phyloP scores from a whole-genome alignment of 164 flowering plant genomes.

The Hamamelis virginiana region DNA sequence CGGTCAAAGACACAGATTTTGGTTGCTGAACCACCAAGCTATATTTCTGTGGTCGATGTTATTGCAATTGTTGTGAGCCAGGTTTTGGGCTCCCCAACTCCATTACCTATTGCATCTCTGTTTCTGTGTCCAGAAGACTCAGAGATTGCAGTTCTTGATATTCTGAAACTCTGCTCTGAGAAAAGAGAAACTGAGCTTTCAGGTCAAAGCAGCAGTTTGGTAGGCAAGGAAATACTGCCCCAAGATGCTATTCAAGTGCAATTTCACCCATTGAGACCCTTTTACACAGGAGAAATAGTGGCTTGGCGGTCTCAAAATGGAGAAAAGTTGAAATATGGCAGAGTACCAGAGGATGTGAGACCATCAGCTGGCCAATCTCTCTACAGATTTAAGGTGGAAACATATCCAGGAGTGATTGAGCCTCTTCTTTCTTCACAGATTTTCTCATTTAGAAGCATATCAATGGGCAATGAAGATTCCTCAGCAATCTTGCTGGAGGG shows the following conservation, averaged over 20 bases:
- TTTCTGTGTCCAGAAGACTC: constrained; percentile 66
- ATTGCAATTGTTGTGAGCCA: constrained; percentile 72
- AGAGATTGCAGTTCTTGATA: constrained; percentile 52
- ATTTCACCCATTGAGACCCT: constrained; percentile 91
- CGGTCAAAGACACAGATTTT: constrained; percentile 39
- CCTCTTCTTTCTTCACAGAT: constrained; percentile 80
- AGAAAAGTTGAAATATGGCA: constrained; percentile 88
- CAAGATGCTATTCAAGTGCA: constrained; percentile 89
- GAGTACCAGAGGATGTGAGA: constrained; percentile 82
- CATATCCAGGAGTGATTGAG: constrained; percentile 57
- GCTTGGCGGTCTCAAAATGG: constrained; percentile 88
- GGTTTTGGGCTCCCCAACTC: constrained; percentile 57
- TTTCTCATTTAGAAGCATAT: constrained; percentile 75
- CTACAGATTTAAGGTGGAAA: constrained; percentile 81
- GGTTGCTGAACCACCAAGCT: constrained; percentile 84
- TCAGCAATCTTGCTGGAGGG: constrained; percentile 30
- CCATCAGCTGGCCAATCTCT: constrained; percentile 94
- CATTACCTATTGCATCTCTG: constrained; percentile 72
- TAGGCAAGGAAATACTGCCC: constrained; percentile 75
- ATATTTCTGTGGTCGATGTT: constrained; percentile 67
- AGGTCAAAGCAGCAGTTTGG: constrained; percentile 31
- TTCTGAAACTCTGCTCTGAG: constrained; percentile 57
- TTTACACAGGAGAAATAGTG: constrained; percentile 87
- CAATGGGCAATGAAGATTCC: constrained; percentile 40
- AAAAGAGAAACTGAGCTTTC: constrained; percentile 30